A percentile compares a stretch with the other conserved stretches of the same genome.
These are phyloP conservation scores for Rhynchospora pubera DNA, from an alignment of 176 grass and related monocot genomes.

Conservation along the genomic window DNA sequence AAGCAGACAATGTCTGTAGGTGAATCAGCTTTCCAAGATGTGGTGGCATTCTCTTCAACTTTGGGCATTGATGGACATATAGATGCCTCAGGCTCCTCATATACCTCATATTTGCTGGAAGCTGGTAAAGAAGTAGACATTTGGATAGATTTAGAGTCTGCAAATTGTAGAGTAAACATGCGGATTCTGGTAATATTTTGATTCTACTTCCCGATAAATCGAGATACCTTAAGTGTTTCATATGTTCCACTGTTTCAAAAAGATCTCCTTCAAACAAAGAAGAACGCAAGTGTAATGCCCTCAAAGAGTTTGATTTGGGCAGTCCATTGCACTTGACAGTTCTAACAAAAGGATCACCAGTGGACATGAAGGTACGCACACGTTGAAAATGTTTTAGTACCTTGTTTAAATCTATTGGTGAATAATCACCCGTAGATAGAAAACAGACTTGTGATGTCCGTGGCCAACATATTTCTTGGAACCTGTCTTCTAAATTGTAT, in stretches of 20 bases:
- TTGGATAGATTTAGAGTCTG: background rate
- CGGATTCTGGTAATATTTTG: background rate
- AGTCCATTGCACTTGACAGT: background rate
- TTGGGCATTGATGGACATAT: background rate
- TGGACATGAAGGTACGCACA: background rate
- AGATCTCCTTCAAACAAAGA: background rate
- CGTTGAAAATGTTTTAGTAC: background rate
- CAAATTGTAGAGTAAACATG: background rate
- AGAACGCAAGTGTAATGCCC: background rate
- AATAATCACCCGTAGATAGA: background rate
- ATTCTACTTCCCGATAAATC: conserved; percentile 14
- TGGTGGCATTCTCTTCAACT: conserved; percentile 20
- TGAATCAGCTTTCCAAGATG: background rate
- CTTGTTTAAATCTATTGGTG: background rate
- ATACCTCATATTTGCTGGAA: conserved; percentile 26
- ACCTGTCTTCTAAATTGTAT: too few relatives aligned
- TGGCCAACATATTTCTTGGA: too few relatives aligned
- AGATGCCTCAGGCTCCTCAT: conserved; percentile 30
- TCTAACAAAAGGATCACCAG: background rate
- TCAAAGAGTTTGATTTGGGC: background rate
- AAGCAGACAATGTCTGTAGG: conserved; percentile 22
- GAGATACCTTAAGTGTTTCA: conserved; percentile 8
- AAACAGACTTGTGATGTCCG: background rate
- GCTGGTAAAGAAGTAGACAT: background rate
- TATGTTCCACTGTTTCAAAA: background rate